A percentile compares a stretch with the other conserved stretches of the same genome.
phyloP scores from a whole-genome alignment of 495 filamentous ascomycete species.

The Neurospora tetraspora region DNA sequence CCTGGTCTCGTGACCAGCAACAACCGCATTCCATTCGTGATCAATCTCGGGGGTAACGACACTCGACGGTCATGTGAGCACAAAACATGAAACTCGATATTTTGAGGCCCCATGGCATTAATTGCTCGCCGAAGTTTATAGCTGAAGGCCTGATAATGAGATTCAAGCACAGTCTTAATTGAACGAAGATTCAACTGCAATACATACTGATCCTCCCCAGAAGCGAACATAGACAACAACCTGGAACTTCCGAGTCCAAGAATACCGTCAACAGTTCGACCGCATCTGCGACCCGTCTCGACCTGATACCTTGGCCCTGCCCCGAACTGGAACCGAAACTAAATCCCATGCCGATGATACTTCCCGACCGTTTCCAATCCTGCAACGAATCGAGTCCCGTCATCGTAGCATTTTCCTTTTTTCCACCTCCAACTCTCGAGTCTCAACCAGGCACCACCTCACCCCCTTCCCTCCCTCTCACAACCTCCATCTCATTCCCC shows the following conservation, averaged over 20 bases:
- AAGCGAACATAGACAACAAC: neutral
- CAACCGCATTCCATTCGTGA: neutral
- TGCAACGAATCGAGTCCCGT: neutral
- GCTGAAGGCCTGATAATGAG: neutral
- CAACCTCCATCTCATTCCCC: no score
- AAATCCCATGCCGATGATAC: neutral
- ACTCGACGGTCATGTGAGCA: neutral
- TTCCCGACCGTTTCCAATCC: neutral
- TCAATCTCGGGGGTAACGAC: neutral
- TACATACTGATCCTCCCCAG: neutral
- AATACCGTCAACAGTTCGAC: neutral
- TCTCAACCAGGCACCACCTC: no score
- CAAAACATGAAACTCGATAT: neutral
- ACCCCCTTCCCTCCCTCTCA: no score
- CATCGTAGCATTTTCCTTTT: neutral
- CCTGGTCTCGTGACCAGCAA: neutral
- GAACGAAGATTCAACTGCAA: neutral
- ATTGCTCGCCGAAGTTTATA: neutral
- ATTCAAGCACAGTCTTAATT: neutral
- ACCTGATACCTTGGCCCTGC: neutral
- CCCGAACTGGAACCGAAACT: neutral
- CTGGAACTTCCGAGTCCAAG: neutral
- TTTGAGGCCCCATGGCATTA: neutral
- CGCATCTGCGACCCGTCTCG: neutral
- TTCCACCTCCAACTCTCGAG: neutral